Evolutionary conservation across 176 grass and related monocot genomes (phyloP).

Genomic region (Ensete glaucum): DNA sequence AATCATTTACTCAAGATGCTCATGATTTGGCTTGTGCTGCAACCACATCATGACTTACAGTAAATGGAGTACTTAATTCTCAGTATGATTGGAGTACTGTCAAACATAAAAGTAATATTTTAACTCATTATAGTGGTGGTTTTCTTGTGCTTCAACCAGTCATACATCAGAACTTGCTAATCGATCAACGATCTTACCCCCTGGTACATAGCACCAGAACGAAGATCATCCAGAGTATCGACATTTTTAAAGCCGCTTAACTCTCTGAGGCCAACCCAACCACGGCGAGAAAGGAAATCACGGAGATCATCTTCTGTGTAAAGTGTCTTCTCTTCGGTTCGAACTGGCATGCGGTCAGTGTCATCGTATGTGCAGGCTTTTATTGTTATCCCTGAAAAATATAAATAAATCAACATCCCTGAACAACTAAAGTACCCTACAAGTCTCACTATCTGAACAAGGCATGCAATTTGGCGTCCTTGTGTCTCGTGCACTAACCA

Average conservation of each 20-base stretch:
- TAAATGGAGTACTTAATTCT: neutral
- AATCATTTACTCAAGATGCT: neutral
- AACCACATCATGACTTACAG: neutral
- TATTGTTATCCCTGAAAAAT: slow-evolving; percentile 55
- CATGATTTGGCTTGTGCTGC: neutral
- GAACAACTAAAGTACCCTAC: neutral
- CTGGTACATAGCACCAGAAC: slow-evolving; percentile 55
- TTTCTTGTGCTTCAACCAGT: neutral
- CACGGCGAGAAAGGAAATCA: slow-evolving; percentile 56
- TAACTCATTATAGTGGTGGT: neutral
- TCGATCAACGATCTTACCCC: slow-evolving; percentile 45
- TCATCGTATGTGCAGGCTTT: slow-evolving; percentile 72
- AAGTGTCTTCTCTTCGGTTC: slow-evolving; percentile 78
- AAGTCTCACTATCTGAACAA: neutral
- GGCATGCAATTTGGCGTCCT: neutral
- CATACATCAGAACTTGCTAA: slow-evolving; percentile 17
- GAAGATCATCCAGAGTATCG: slow-evolving; percentile 68
- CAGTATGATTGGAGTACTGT: neutral
- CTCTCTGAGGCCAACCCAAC: slow-evolving; percentile 67
- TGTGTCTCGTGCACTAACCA: too few relatives aligned
- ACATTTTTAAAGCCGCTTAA: slow-evolving; percentile 50
- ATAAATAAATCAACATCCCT: slow-evolving; percentile 6
- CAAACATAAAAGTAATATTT: neutral
- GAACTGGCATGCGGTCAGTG: slow-evolving; percentile 42
- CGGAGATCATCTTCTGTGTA: slow-evolving; percentile 83